phyloP scores from a whole-genome alignment of 106 monocot species.

The Ottelia alismoides region DNA sequence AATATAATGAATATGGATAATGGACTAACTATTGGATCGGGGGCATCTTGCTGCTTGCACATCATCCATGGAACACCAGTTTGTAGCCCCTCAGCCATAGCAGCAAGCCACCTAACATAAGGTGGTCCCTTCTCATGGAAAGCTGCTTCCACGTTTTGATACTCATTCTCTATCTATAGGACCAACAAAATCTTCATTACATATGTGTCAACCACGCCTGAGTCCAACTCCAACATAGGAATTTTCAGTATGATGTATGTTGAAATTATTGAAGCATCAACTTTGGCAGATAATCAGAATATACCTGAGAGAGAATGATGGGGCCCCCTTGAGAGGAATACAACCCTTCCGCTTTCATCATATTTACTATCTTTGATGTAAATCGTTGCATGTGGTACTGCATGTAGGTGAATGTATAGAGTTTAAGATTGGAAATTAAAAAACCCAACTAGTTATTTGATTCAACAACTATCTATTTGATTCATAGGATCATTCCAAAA shows the following conservation, averaged over 20 bases:
- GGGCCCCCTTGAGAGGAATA: slow-evolving; percentile 28
- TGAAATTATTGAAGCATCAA: too few species aligned
- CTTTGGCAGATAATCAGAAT: slow-evolving; percentile 1
- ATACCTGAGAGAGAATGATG: slow-evolving; percentile 23
- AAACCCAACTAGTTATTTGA: too few species aligned
- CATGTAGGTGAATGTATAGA: too few species aligned
- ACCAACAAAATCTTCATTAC: too few species aligned
- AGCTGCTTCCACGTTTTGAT: not conserved
- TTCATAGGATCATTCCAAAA: too few species aligned
- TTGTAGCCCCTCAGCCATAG: slow-evolving; percentile 46
- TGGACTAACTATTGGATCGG: slow-evolving; percentile 5
- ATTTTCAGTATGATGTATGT: too few species aligned
- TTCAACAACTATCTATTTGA: too few species aligned
- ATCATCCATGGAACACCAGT: slow-evolving; percentile 85
- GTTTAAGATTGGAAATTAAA: too few species aligned
- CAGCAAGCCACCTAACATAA: slow-evolving; percentile 60
- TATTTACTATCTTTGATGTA: slow-evolving; percentile 11
- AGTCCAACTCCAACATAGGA: too few species aligned
- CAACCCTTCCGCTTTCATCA: slow-evolving; percentile 18
- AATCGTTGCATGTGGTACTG: slow-evolving; percentile 15
- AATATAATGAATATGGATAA: too few species aligned
- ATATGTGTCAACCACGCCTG: too few species aligned
- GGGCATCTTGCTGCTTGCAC: slow-evolving; percentile 85
- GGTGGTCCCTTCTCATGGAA: slow-evolving; percentile 1
- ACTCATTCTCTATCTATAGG: slow-evolving; percentile 1